Percentiles rank a stretch among this genome's conserved stretches.
phyloP scores from a whole-genome alignment of 768 basidiomycete species.

The Tricholoma sp. region DNA sequence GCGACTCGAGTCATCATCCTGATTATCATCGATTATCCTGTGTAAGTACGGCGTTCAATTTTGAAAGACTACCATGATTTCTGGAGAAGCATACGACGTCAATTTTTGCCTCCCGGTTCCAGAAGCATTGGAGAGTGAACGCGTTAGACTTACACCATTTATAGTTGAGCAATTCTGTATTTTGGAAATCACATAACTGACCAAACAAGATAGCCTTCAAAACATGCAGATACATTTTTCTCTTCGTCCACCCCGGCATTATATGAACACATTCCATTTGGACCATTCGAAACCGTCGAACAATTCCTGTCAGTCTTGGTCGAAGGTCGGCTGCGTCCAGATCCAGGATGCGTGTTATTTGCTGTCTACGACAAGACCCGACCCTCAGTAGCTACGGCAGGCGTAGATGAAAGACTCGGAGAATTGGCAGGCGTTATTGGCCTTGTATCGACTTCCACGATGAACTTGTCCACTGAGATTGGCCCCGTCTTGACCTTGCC shows the following conservation, averaged over 20 bases:
- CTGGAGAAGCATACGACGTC: constrained; percentile 24
- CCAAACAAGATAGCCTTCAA: constrained; percentile 29
- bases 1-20: no score
- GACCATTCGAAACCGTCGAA: constrained; percentile 35
- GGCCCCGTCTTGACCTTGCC: constrained; percentile 52
- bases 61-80: neutral
- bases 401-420: constrained; percentile 9
- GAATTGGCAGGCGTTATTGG: constrained; percentile 51
- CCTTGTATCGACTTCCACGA: constrained; percentile 34
- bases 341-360: constrained; percentile 37
- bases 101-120: constrained; percentile 51
- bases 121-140: constrained; percentile 37
- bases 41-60: no score
- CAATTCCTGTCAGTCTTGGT: constrained; percentile 32
- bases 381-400: neutral
- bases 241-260: constrained; percentile 31
- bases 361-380: constrained; percentile 49
- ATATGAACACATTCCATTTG: constrained; percentile 45
- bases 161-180: constrained; percentile 26
- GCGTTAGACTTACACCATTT: constrained; percentile 48
- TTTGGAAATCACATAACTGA: neutral
- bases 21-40: no score
- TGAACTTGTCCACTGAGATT: constrained; percentile 46
- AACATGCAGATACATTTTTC: constrained; percentile 39
- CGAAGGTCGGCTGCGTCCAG: constrained; percentile 27